phyloP scores from a whole-genome alignment of 305 asterid genomes.

The Coffea humblotiana region DNA sequence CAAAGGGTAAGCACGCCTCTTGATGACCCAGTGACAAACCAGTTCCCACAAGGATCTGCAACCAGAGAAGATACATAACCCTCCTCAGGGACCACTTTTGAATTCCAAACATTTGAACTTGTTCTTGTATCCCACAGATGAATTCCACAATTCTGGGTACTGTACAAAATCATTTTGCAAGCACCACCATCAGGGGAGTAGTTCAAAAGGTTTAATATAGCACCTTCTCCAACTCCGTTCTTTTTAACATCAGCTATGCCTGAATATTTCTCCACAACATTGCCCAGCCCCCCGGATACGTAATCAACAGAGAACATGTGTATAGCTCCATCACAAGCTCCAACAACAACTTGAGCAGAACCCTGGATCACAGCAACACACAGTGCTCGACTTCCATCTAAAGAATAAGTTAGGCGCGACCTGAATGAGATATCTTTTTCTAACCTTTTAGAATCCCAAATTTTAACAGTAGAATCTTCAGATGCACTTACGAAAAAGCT shows the following conservation, averaged over 20 bases:
- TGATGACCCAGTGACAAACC: conserved; percentile 98
- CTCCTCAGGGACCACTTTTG: conserved; percentile 82
- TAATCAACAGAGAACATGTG: conserved; percentile 93
- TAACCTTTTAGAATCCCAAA: conserved; percentile 98
- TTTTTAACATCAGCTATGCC: conserved; percentile 88
- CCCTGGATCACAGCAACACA: conserved; percentile 88
- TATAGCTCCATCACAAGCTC: conserved; percentile 89
- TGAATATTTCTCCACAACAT: conserved; percentile 90
- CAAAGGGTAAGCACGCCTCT: conserved; percentile 96
- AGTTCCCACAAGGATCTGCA: conserved; percentile 94
- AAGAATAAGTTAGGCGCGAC: conserved; percentile 87
- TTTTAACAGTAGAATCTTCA: conserved; percentile 93
- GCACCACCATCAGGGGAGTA: conserved; percentile 71
- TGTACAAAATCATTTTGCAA: conserved; percentile 69
- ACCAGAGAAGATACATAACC: conserved; percentile 87
- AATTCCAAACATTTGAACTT: conserved; percentile 69
- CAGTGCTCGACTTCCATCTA: conserved; percentile 86
- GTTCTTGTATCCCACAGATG: conserved; percentile 93
- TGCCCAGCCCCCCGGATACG: conserved; percentile 89
- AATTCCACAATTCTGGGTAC: conserved; percentile 90
- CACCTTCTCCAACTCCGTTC: conserved; percentile 71
- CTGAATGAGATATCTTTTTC: conserved; percentile 98
- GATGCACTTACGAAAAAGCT: conserved; percentile 96
- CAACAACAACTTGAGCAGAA: conserved; percentile 80
- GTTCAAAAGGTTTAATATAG: conserved; percentile 81